Evolutionary conservation across 2,329 filamentous ascomycete genomes (phyloP).

Genomic region (Ophiocordyceps camponoti-leonardi): DNA sequence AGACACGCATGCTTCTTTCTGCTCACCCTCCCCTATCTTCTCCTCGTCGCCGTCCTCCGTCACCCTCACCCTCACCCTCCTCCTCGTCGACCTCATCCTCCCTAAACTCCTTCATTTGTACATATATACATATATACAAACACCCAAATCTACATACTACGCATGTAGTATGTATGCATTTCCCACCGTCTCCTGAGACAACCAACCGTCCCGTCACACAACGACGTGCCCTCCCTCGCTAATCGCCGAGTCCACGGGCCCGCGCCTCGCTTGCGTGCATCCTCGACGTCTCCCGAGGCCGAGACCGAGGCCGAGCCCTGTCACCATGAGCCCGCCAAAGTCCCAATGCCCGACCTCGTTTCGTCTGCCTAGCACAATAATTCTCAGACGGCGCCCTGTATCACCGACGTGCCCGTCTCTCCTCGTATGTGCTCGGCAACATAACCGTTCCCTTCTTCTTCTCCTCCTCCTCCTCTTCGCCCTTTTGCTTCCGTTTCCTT

Average conservation of each 20-base stretch:
- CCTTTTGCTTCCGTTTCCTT: slow-evolving; percentile 4
- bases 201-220: background rate
- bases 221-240: slow-evolving; percentile 2
- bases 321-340: background rate
- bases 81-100: background rate
- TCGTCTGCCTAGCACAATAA: background rate
- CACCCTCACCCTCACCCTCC: background rate
- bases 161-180: background rate
- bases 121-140: background rate
- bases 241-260: slow-evolving; percentile 2
- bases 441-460: background rate
- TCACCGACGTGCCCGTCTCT: background rate
- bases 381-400: background rate
- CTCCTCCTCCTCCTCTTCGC: background rate
- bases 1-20: too few relatives aligned
- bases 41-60: too few relatives aligned
- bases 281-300: background rate
- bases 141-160: background rate
- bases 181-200: background rate
- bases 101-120: background rate
- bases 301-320: background rate
- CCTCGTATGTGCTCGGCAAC: background rate
- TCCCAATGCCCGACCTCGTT: background rate
- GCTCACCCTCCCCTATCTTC: too few relatives aligned
- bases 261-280: slow-evolving; percentile 2